Evolutionary conservation across 441 rosid species (phyloP), one percentile per base, ranked within the genome.

Genomic region (Bocquillonia castaneifolia): DNA sequence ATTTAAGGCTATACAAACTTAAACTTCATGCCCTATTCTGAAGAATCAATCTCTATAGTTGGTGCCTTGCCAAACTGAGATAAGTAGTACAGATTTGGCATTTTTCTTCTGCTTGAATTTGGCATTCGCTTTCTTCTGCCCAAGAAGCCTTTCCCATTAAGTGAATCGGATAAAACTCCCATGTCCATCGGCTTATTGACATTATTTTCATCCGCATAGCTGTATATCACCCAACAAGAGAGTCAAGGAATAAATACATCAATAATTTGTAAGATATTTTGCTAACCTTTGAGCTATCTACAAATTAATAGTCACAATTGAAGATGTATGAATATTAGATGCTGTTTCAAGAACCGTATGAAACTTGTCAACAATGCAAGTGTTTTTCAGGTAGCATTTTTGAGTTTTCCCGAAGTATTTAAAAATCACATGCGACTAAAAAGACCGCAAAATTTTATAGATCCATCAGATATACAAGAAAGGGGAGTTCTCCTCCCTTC

Each of bases 81-180:
- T 5, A 81, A 74, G 73, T 71, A 82, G 58, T 82, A 80, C 58
- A 78, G 66, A 65, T 78, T 45, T 39, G 84, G 69, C 52, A 73
- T 70, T 74, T 71, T 79, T 34, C 72, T 72, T 71, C 67, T 79
- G 69, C 69, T 83, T 2, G 83, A 74, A 39, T 34, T 51, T 58
- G 67, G 77, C 18, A 91, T 81, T 75, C 98, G 80, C 81, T 76
- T 90, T 68, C 67, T 89, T 75, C 81, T 85, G 15, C 66, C 57
- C 61, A 60, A 15, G 79, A 85, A 86, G 51, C 97, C 98, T 61
- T 81, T 85, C 59, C 85, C 82, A 9, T 59, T 57, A 3, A 94
- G 84, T 22, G 96, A 81, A 73, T 86, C 87, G 76, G 78, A 77
- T 74, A 94, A 70, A 45, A 60, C 80, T 23, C 99, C 98, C 97